phyloP scores from a whole-genome alignment of 1,284 basidiomycete genomes.

The Rhodotorula sp. region DNA sequence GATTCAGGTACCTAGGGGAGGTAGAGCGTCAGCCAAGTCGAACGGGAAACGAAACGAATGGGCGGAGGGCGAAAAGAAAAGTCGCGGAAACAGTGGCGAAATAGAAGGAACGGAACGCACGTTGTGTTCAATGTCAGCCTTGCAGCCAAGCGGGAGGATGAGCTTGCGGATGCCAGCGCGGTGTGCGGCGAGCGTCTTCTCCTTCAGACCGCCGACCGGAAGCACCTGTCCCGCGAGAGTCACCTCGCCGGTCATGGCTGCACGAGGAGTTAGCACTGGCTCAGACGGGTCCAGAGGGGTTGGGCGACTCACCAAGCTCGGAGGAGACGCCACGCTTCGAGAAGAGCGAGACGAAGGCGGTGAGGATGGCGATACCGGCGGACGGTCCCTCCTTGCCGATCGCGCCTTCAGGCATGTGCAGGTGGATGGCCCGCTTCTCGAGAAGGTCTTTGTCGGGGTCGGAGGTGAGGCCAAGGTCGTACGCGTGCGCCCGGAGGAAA shows the following conservation, averaged over 20 bases:
- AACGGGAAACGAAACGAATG: neutral
- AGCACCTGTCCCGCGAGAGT: slow-evolving; percentile 87
- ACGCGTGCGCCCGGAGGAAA: slow-evolving; percentile 89
- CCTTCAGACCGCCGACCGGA: slow-evolving; percentile 88
- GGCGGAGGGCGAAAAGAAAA: too few species aligned
- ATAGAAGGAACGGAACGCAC: slow-evolving; percentile 48
- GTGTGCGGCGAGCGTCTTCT: slow-evolving; percentile 92
- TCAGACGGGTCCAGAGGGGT: slow-evolving; percentile 20
- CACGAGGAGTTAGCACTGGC: slow-evolving; percentile 45
- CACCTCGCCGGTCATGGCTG: slow-evolving; percentile 92
- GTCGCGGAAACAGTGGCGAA: too few species aligned
- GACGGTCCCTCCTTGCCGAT: slow-evolving; percentile 98
- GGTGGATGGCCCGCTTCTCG: slow-evolving; percentile 78
- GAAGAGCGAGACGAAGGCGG: slow-evolving; percentile 87
- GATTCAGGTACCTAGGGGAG: slow-evolving; percentile 77
- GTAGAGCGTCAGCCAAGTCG: neutral
- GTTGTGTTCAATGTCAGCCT: slow-evolving; percentile 90
- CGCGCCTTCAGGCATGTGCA: slow-evolving; percentile 95
- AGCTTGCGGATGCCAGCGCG: slow-evolving; percentile 83
- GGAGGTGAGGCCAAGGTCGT: slow-evolving; percentile 78
- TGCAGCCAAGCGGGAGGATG: slow-evolving; percentile 76
- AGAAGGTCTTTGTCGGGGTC: slow-evolving; percentile 63
- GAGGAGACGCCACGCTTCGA: slow-evolving; percentile 76
- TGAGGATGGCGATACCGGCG: slow-evolving; percentile 88
- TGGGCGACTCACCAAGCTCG: slow-evolving; percentile 68